Percentiles rank a stretch among this genome's conserved stretches.
Conservation (phyloP, 352 stramenopile species). For the Pythium volutum region DNA sequence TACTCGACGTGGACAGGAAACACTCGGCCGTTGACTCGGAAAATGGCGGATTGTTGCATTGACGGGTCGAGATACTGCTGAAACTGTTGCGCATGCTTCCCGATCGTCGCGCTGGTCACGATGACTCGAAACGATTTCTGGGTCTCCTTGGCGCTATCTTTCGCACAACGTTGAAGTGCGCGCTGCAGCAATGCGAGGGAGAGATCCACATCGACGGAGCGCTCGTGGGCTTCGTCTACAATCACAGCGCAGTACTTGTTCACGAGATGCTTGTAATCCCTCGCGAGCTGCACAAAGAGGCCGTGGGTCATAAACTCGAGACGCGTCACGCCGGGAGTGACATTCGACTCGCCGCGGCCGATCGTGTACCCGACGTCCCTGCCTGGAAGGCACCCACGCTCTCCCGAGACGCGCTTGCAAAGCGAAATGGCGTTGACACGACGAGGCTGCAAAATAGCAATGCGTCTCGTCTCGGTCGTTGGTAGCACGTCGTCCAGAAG, state of each 20-base stretch:
- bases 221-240: conserved; percentile 33
- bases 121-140: conserved; percentile 18
- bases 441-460: conserved; percentile 27
- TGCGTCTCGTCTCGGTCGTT: conserved; percentile 2
- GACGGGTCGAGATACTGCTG: conserved; percentile 20
- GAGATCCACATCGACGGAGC: conserved; percentile 30
- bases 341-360: conserved; percentile 20
- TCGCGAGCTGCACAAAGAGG: conserved; percentile 25
- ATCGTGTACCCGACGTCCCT: conserved; percentile 29
- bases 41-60: conserved; percentile 9
- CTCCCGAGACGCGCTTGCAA: conserved; percentile 17
- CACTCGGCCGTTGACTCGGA: conserved; percentile 22
- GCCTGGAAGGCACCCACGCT: conserved; percentile 14
- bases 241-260: conserved; percentile 23
- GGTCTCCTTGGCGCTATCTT: neutral
- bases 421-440: conserved; percentile 29
- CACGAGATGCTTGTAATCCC: conserved; percentile 15
- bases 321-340: neutral
- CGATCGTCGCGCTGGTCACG: conserved; percentile 33
- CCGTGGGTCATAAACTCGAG: conserved; percentile 31
- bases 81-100: conserved; percentile 13
- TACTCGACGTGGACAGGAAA: conserved; percentile 31
- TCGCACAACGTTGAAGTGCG: neutral
- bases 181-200: conserved; percentile 26
- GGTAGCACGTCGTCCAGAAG: conserved; percentile 27